phyloP scores from a whole-genome alignment of 176 grass and related monocot species.

The Phoenix roebelenii region DNA sequence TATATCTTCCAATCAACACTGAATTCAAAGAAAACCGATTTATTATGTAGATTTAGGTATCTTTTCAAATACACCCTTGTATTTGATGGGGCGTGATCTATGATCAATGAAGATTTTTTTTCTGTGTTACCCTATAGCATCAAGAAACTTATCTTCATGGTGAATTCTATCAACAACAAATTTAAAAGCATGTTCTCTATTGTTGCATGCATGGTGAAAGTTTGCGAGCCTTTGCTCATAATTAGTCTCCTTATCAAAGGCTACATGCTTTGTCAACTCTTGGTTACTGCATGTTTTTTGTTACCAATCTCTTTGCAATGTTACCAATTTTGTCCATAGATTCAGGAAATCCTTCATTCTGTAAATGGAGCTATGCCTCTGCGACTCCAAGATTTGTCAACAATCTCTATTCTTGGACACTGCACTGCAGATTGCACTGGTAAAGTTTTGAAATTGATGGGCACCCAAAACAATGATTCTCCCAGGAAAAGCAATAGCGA shows the following conservation, averaged over 20 bases:
- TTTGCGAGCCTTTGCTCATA: too few relatives aligned
- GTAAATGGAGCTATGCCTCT: constrained; percentile 57
- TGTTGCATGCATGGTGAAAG: too few relatives aligned
- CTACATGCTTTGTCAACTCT: constrained; percentile 14
- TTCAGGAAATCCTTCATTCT: constrained; percentile 40
- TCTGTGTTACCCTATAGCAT: too few relatives aligned
- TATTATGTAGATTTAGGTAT: too few relatives aligned
- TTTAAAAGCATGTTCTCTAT: too few relatives aligned
- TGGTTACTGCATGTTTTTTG: neutral
- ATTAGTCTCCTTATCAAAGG: neutral
- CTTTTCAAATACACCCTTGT: too few relatives aligned
- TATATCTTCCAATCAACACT: too few relatives aligned
- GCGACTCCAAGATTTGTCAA: constrained; percentile 36
- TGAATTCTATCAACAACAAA: too few relatives aligned
- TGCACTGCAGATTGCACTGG: constrained; percentile 22
- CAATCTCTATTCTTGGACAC: constrained; percentile 55
- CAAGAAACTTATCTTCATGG: too few relatives aligned
- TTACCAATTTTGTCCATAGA: constrained; percentile 18
- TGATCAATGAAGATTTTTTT: too few relatives aligned
- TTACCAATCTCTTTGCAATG: constrained; percentile 8
- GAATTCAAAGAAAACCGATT: too few relatives aligned
- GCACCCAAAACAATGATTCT: constrained; percentile 21
- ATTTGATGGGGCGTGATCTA: too few relatives aligned
- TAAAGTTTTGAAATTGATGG: constrained; percentile 18
- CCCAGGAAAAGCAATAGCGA: constrained; percentile 8